Percentiles rank a stretch among this genome's conserved stretches.
phyloP scores from a whole-genome alignment of 1,284 basidiomycete genomes.

The Leccinum pallidistipes region DNA sequence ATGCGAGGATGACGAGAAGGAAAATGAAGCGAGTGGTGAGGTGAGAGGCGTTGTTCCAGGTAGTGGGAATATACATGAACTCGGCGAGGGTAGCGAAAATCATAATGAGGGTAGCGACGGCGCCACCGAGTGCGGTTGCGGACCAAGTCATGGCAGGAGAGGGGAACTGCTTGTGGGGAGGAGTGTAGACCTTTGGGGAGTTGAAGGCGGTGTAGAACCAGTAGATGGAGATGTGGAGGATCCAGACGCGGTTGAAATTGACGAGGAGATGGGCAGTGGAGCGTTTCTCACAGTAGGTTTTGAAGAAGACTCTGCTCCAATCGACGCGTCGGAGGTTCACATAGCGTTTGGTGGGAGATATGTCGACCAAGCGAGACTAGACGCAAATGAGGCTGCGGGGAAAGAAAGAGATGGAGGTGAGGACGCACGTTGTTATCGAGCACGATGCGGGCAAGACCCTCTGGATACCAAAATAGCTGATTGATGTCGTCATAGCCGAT shows the following conservation, averaged over 20 bases:
- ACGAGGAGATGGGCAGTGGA: slow-evolving; percentile 90
- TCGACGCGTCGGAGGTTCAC: slow-evolving; percentile 89
- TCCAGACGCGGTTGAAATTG: slow-evolving; percentile 98
- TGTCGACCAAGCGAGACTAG: too few species aligned
- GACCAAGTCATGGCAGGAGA: slow-evolving; percentile 88
- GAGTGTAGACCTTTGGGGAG: slow-evolving; percentile 90
- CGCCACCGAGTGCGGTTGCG: slow-evolving; percentile 89
- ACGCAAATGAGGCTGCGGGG: too few species aligned
- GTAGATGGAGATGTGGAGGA: slow-evolving; percentile 86
- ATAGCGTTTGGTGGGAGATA: slow-evolving; percentile 41
- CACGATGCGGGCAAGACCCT: slow-evolving; percentile 92
- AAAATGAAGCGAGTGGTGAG: slow-evolving; percentile 87
- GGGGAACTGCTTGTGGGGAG: slow-evolving; percentile 54
- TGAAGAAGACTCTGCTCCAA: slow-evolving; percentile 94
- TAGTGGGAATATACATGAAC: slow-evolving; percentile 95
- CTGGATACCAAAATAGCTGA: slow-evolving; percentile 99
- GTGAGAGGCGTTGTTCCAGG: slow-evolving; percentile 96
- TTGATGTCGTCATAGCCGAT: slow-evolving; percentile 99
- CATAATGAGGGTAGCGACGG: slow-evolving; percentile 89
- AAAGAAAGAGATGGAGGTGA: too few species aligned
- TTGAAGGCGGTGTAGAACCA: slow-evolving; percentile 97
- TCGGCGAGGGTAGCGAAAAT: slow-evolving; percentile 88
- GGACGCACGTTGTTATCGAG: slow-evolving; percentile 81
- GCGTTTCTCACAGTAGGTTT: slow-evolving; percentile 94
- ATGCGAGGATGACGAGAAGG: slow-evolving; percentile 81